Base-by-base conservation (phyloP, 192 early-diverging fungal species). In the Podila clonocystis region DNA sequence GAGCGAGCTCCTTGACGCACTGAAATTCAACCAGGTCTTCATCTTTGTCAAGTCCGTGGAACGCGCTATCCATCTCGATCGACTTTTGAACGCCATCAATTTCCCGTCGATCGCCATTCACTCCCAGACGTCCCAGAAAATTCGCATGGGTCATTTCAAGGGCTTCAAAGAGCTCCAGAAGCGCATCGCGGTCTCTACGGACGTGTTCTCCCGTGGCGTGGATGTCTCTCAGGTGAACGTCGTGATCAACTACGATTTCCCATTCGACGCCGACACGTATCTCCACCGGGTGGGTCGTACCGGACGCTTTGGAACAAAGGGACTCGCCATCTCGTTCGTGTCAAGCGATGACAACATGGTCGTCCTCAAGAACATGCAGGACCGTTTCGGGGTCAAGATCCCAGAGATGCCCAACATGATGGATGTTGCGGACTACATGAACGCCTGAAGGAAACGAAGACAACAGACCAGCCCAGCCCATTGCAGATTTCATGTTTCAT, bases 241-340 rank as follows among this genome's bases (percentile, higher is more conserved):
- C 83, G 97, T 99, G 62, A 92, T 99, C 91, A 98, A 99, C 92
- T 99, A 99, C 57, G 97, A 99, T 71, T 96, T 99, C 83, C 95
- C 97, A 20, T 93, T 94, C 67, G 78, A 84, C 38, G 91, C 96
- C 9, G 96, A 97, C 83, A 88, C 93, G 17, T 99, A 99, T 79
- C 88, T 98, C 29, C 97, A 99, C 78, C 87, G 97, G 68, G 97
- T 99, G 62, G 97, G 97, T 60, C 96, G 97, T 92, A 96, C 97
- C 50, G 97, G 97, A 69, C 93, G 97, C 89, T 99, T 99, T 70
- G 97, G 97, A 84, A 99, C 97, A 83, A 99, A 99, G 90, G 97
- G 97, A 84, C 86, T 97, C 58, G 97, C 94, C 34, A 92, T 99
- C 59, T 95, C 97, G 0, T 99, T 99, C 87, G 93, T 97, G 13